Evolutionary conservation across 2,329 filamentous ascomycete genomes (phyloP).

Genomic region (Talaromyces sp.): DNA sequence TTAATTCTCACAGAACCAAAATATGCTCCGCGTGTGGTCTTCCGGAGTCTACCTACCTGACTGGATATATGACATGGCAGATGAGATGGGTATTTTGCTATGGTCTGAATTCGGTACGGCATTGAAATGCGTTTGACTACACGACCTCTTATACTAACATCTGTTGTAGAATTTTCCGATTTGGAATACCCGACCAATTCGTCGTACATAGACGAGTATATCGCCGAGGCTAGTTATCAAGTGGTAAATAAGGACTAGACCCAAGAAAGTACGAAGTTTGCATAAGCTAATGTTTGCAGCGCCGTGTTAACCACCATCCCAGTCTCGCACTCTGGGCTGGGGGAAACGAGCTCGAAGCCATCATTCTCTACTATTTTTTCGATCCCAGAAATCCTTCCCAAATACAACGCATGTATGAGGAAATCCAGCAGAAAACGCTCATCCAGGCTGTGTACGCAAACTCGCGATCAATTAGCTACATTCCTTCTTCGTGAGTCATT

Average conservation of each 20-base stretch:
- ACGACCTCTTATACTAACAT: not conserved
- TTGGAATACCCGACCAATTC: not conserved
- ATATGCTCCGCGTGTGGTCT: slow-evolving; percentile 61
- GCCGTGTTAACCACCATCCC: slow-evolving; percentile 58
- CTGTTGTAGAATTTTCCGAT: not conserved
- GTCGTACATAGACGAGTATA: slow-evolving; percentile 31
- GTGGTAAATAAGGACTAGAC: slow-evolving; percentile 43
- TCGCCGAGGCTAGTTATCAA: slow-evolving; percentile 57
- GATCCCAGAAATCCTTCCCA: slow-evolving; percentile 32
- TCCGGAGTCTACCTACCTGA: slow-evolving; percentile 57
- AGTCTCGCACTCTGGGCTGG: slow-evolving; percentile 52
- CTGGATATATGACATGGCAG: slow-evolving; percentile 59
- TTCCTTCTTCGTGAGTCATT: slow-evolving; percentile 43
- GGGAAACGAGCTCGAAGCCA: slow-evolving; percentile 57
- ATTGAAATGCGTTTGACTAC: not conserved
- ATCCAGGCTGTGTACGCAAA: slow-evolving; percentile 57
- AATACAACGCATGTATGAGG: slow-evolving; percentile 42
- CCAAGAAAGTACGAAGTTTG: slow-evolving; percentile 47
- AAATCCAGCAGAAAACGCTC: slow-evolving; percentile 38
- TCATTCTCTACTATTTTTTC: slow-evolving; percentile 36
- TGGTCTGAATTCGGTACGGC: slow-evolving; percentile 53
- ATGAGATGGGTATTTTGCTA: slow-evolving; percentile 56
- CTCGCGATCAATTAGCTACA: slow-evolving; percentile 55
- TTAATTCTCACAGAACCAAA: slow-evolving; percentile 44
- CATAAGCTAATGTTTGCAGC: slow-evolving; percentile 54